phyloP scores from a whole-genome alignment of 2,329 filamentous ascomycete genomes.

The Parasarocladium wereldwijsianum region DNA sequence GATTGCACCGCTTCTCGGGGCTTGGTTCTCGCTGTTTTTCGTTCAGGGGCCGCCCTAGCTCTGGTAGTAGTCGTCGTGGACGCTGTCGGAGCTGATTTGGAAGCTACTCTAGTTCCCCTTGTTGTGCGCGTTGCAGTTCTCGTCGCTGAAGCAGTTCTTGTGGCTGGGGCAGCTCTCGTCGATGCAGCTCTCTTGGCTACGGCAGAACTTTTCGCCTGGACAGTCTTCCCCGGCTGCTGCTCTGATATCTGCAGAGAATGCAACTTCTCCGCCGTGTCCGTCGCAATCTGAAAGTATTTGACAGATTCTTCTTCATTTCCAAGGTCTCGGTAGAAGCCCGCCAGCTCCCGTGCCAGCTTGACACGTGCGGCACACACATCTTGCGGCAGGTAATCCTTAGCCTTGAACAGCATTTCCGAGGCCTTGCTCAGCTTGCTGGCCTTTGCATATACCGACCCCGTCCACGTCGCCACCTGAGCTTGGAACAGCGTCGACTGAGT shows the following conservation, averaged over 20 bases:
- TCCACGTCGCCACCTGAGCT: slow-evolving; percentile 38
- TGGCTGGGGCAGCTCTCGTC: slow-evolving; percentile 7
- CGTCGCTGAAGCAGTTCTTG: slow-evolving; percentile 4
- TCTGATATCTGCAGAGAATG: no score
- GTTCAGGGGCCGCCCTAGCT: slow-evolving; percentile 2
- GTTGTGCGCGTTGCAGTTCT: slow-evolving; percentile 10
- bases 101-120: slow-evolving; percentile 7
- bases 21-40: slow-evolving; percentile 9
- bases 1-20: slow-evolving; percentile 9
- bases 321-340: slow-evolving; percentile 37
- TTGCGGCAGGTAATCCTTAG: slow-evolving; percentile 33
- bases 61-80: slow-evolving; percentile 7
- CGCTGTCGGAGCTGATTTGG: slow-evolving; percentile 5
- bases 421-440: slow-evolving; percentile 47
- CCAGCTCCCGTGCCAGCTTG: slow-evolving; percentile 37
- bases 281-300: slow-evolving; percentile 31
- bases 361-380: slow-evolving; percentile 21
- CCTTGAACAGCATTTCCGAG: slow-evolving; percentile 35
- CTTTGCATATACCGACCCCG: slow-evolving; percentile 38
- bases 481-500: slow-evolving; percentile 46
- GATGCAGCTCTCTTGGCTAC: slow-evolving; percentile 3
- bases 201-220: background rate
- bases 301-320: slow-evolving; percentile 27
- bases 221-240: background rate
- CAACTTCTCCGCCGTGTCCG: slow-evolving; percentile 27